Conservation (phyloP, 2,329 filamentous ascomycete species). For the Stenocarpella maydis region DNA sequence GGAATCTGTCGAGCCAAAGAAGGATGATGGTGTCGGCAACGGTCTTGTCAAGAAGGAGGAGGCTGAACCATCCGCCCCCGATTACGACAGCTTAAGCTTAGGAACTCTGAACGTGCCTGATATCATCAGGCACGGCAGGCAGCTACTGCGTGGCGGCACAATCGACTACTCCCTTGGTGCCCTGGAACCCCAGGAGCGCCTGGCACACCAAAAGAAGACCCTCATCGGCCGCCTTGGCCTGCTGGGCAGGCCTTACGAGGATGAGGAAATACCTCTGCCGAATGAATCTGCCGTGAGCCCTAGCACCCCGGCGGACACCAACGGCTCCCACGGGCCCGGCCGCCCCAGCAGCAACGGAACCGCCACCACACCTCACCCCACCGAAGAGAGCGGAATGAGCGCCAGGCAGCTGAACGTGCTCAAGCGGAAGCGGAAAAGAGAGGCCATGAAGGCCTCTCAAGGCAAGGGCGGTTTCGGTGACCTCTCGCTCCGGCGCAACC, state of each 20-base stretch:
- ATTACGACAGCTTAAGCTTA: slow-evolving; percentile 74
- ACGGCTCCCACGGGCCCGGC: slow-evolving; percentile 42
- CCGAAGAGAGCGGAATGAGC: slow-evolving; percentile 79
- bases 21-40: slow-evolving; percentile 54
- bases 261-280: slow-evolving; percentile 76
- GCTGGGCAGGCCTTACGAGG: slow-evolving; percentile 83
- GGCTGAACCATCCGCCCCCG: slow-evolving; percentile 46
- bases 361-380: slow-evolving; percentile 48
- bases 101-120: slow-evolving; percentile 78
- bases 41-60: slow-evolving; percentile 56
- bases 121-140: slow-evolving; percentile 84
- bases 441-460: slow-evolving; percentile 83
- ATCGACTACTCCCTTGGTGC: slow-evolving; percentile 86
- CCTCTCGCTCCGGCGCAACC: slow-evolving; percentile 73
- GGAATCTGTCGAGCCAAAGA: slow-evolving; percentile 52
- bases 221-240: slow-evolving; percentile 83
- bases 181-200: slow-evolving; percentile 80
- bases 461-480: slow-evolving; percentile 92
- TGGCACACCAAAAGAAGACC: slow-evolving; percentile 90
- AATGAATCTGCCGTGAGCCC: slow-evolving; percentile 63
- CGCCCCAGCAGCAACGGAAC: slow-evolving; percentile 45
- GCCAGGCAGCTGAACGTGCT: slow-evolving; percentile 93
- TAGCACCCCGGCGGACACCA: slow-evolving; percentile 54
- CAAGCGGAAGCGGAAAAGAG: slow-evolving; percentile 91
- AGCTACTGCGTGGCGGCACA: slow-evolving; percentile 83